Percentiles rank a stretch among this genome's conserved stretches.
Conservation (phyloP, 148 eudicot genomes). For the Suaeda aralocaspica region DNA sequence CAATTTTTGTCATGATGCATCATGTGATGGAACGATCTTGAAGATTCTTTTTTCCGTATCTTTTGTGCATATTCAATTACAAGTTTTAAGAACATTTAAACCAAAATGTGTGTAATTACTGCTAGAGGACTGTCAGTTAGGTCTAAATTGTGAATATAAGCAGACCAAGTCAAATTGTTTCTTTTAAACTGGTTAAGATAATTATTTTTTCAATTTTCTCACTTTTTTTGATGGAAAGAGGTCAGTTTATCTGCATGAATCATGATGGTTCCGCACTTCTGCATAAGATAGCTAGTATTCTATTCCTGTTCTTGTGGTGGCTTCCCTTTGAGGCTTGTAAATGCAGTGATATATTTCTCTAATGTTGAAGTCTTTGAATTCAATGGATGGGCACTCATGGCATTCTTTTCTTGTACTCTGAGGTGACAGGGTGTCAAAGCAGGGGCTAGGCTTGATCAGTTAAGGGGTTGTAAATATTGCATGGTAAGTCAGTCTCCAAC, state of each 20-base stretch:
- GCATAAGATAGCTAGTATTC: neutral
- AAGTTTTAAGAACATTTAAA: neutral
- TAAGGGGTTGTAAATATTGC: constrained; percentile 61
- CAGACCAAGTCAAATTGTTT: neutral
- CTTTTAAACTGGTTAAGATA: neutral
- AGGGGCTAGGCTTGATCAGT: constrained; percentile 27
- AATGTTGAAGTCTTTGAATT: constrained; percentile 2
- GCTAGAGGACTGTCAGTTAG: neutral
- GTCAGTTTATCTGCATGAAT: neutral
- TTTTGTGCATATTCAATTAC: no score
- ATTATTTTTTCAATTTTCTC: neutral
- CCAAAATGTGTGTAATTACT: neutral
- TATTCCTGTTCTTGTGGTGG: neutral
- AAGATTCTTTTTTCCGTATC: neutral
- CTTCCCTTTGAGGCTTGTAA: constrained; percentile 9
- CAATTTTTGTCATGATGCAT: neutral
- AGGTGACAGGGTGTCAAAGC: constrained; percentile 41
- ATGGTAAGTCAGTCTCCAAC: constrained; percentile 50
- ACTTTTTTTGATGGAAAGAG: neutral
- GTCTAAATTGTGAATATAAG: neutral
- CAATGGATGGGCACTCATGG: neutral
- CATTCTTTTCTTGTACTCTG: constrained; percentile 16
- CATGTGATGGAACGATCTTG: neutral
- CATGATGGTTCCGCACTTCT: neutral
- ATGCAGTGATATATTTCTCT: neutral